phyloP scores from a whole-genome alignment of 2,329 filamentous ascomycete species.

The Cladosporium sp. region DNA sequence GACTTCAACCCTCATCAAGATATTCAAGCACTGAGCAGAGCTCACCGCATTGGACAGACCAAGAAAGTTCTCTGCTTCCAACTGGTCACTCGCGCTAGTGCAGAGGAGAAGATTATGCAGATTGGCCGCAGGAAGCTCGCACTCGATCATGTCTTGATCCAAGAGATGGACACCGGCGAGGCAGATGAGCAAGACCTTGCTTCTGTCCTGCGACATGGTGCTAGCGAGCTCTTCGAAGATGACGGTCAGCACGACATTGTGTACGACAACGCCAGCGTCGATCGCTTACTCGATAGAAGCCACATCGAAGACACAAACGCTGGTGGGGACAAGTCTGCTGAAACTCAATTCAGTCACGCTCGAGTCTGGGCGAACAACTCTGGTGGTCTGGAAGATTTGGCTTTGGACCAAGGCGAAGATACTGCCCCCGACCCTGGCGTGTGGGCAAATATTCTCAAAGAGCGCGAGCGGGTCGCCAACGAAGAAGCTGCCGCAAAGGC shows the following conservation, averaged over 20 bases:
- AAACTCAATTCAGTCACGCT: slow-evolving; percentile 83
- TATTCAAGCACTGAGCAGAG: slow-evolving; percentile 88
- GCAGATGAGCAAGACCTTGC: slow-evolving; percentile 76
- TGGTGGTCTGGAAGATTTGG: slow-evolving; percentile 54
- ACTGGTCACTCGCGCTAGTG: slow-evolving; percentile 80
- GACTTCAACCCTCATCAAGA: slow-evolving; percentile 99
- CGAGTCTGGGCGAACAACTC: slow-evolving; percentile 87
- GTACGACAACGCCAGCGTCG: slow-evolving; percentile 79
- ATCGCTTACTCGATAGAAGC: slow-evolving; percentile 83
- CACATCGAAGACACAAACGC: slow-evolving; percentile 68
- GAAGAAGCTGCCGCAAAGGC: slow-evolving; percentile 64
- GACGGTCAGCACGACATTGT: slow-evolving; percentile 68
- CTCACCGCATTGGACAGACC: slow-evolving; percentile 93
- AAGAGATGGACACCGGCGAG: slow-evolving; percentile 82
- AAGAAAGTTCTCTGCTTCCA: slow-evolving; percentile 96
- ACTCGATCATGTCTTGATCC: slow-evolving; percentile 89
- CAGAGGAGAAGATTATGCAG: slow-evolving; percentile 94
- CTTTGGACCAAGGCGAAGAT: slow-evolving; percentile 37
- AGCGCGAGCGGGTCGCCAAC: slow-evolving; percentile 75
- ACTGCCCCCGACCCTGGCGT: slow-evolving; percentile 61
- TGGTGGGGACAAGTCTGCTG: slow-evolving; percentile 58
- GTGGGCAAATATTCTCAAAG: slow-evolving; percentile 85
- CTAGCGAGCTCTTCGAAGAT: slow-evolving; percentile 78
- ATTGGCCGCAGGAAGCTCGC: slow-evolving; percentile 95
- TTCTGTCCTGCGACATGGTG: slow-evolving; percentile 81